A percentile compares a stretch with the other conserved stretches of the same genome.
These are phyloP conservation scores for Hypoxylon sp. DNA, from an alignment of 2,329 filamentous ascomycete genomes.

Conservation along the genomic window DNA sequence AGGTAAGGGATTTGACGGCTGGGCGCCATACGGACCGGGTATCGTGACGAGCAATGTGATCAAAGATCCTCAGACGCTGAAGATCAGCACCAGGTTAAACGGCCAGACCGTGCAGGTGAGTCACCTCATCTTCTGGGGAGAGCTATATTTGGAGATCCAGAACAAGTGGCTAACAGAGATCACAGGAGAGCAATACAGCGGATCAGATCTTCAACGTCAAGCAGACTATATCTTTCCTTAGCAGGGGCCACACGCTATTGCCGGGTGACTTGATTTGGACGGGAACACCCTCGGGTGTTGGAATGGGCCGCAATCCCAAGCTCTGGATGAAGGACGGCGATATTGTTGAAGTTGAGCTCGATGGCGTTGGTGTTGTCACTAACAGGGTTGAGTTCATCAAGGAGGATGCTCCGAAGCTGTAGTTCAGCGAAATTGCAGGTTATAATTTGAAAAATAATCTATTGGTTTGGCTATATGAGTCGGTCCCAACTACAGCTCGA, in stretches of 20 bases:
- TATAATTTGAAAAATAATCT: background rate
- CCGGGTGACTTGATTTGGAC: conserved; percentile 78
- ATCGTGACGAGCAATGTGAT: conserved; percentile 73
- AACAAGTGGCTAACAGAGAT: conserved; percentile 11
- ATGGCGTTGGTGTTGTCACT: conserved; percentile 73
- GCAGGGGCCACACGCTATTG: conserved; percentile 72
- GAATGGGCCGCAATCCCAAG: conserved; percentile 76
- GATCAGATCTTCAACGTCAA: conserved; percentile 76
- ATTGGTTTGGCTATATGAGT: background rate
- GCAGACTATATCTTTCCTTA: conserved; percentile 72
- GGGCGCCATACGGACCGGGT: conserved; percentile 80
- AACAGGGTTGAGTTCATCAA: conserved; percentile 65
- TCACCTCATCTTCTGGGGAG: background rate
- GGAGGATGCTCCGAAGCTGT: conserved; percentile 56
- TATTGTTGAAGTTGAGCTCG: conserved; percentile 76
- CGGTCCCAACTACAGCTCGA: no score
- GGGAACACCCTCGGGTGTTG: conserved; percentile 79
- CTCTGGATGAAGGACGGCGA: conserved; percentile 80
- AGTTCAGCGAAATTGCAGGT: conserved; percentile 9
- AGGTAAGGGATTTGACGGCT: conserved; percentile 82
- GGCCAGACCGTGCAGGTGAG: conserved; percentile 68
- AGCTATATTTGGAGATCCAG: no score
- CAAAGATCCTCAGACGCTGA: conserved; percentile 69
- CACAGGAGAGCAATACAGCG: conserved; percentile 66
- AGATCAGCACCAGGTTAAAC: conserved; percentile 72